A percentile compares a stretch with the other conserved stretches of the same genome.
phyloP scores from a whole-genome alignment of 148 eudicot species.

The Limonium bicolor region DNA sequence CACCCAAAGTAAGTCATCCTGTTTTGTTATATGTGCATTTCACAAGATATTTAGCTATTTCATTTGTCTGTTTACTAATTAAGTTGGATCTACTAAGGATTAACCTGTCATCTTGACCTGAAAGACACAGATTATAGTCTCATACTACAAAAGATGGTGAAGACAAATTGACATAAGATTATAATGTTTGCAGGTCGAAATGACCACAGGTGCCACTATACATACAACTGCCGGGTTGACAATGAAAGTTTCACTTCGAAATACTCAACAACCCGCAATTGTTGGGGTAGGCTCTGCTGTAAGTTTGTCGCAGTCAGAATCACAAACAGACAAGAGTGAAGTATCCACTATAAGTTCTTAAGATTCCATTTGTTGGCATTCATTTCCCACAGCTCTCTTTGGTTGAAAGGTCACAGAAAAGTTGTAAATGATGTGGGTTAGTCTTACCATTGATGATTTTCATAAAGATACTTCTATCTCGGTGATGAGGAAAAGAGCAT shows the following conservation, averaged over 20 bases:
- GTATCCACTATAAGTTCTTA: slow-evolving; percentile 9
- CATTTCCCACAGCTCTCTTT: not conserved
- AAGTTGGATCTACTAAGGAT: too few species aligned
- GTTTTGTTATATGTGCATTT: not conserved
- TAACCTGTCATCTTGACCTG: not conserved
- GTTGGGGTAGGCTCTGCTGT: slow-evolving; percentile 22
- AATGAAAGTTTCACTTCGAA: slow-evolving; percentile 53
- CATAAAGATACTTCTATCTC: too few species aligned
- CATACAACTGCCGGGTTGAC: slow-evolving; percentile 86
- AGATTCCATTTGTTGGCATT: too few species aligned
- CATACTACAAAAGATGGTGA: not conserved
- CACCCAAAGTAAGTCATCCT: slow-evolving; percentile 65
- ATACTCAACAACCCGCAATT: slow-evolving; percentile 32
- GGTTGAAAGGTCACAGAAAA: not conserved
- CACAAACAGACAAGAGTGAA: slow-evolving; percentile 19
- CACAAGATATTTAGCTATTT: too few species aligned
- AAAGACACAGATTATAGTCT: not conserved
- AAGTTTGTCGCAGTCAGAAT: slow-evolving; percentile 10
- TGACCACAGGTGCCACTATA: slow-evolving; percentile 98
- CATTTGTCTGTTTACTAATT: too few species aligned
- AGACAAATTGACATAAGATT: not conserved
- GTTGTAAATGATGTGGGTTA: not conserved
- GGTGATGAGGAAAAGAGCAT: too few species aligned
- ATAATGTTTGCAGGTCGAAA: slow-evolving; percentile 41
- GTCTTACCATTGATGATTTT: too few species aligned